A percentile compares a stretch with the other conserved stretches of the same genome.
Evolutionary conservation across 2,329 filamentous ascomycete genomes (phyloP).

Genomic region (Curvularia spicifera): DNA sequence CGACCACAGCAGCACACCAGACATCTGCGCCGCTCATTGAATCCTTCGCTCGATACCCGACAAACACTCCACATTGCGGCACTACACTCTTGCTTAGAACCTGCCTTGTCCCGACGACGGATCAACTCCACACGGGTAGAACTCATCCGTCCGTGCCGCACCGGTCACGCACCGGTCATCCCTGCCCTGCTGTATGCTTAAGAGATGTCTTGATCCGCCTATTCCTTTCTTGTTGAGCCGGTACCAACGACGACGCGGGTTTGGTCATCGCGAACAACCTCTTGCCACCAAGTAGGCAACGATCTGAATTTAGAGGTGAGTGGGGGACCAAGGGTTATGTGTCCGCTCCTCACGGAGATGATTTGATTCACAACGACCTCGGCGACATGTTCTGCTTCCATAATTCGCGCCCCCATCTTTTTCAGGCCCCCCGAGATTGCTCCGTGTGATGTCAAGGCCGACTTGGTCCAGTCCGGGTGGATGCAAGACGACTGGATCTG

Average conservation of each 20-base stretch:
- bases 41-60: neutral
- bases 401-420: slow-evolving; percentile 38
- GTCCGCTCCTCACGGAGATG: slow-evolving; percentile 49
- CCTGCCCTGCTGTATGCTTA: neutral
- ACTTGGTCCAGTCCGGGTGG: slow-evolving; percentile 53
- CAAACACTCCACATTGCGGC: slow-evolving; percentile 8
- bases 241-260: slow-evolving; percentile 38
- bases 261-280: slow-evolving; percentile 40
- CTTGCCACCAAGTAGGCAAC: slow-evolving; percentile 45
- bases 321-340: slow-evolving; percentile 49
- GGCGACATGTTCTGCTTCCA: slow-evolving; percentile 51
- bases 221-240: slow-evolving; percentile 32
- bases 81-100: slow-evolving; percentile 4
- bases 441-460: slow-evolving; percentile 44
- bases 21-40: neutral
- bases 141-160: slow-evolving; percentile 6
- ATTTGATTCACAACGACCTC: slow-evolving; percentile 55
- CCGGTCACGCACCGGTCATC: neutral
- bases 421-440: slow-evolving; percentile 42
- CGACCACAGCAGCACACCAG: neutral
- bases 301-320: slow-evolving; percentile 35
- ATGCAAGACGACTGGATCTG: slow-evolving; percentile 54
- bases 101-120: neutral
- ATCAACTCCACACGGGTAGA: slow-evolving; percentile 10
- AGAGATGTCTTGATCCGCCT: slow-evolving; percentile 15